These are phyloP conservation scores for Chimonanthus praecox DNA, from an alignment of 164 flowering plant genomes.

Conservation along the genomic window DNA sequence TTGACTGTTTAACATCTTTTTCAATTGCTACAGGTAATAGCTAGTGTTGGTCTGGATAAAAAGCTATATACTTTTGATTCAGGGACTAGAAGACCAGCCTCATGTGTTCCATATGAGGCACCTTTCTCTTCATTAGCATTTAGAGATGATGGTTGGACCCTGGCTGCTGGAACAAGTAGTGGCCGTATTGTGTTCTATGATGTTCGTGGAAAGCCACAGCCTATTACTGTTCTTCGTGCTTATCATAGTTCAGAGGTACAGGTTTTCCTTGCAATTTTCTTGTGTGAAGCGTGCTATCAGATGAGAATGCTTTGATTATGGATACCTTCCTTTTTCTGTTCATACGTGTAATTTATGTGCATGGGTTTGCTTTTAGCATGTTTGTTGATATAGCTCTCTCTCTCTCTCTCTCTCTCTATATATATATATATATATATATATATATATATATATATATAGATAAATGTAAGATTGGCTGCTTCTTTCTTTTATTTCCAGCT, in stretches of 20 bases:
- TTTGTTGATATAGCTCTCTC: neutral
- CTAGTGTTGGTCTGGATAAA: constrained; percentile 89
- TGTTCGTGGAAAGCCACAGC: constrained; percentile 94
- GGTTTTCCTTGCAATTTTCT: constrained; percentile 2
- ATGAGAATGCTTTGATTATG: constrained; percentile 1
- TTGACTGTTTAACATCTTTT: neutral
- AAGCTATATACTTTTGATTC: constrained; percentile 79
- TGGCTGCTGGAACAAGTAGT: constrained; percentile 92
- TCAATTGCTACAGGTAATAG: constrained; percentile 47
- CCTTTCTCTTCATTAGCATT: constrained; percentile 93
- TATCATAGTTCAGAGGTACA: constrained; percentile 79
- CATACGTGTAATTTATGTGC: neutral
- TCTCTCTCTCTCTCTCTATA: neutral
- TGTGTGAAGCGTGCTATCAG: neutral
- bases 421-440: too few species aligned
- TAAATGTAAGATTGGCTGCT: neutral
- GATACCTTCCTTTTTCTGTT: neutral
- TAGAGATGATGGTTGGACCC: constrained; percentile 82
- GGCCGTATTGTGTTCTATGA: constrained; percentile 93
- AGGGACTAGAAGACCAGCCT: constrained; percentile 60
- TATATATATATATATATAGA: too few species aligned
- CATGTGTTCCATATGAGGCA: constrained; percentile 69
- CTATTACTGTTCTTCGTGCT: constrained; percentile 80
- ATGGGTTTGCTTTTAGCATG: neutral
- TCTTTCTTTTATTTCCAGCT: neutral